Base-by-base conservation (phyloP, 352 stramenopile genomes). In the Globisporangium spinosum region DNA sequence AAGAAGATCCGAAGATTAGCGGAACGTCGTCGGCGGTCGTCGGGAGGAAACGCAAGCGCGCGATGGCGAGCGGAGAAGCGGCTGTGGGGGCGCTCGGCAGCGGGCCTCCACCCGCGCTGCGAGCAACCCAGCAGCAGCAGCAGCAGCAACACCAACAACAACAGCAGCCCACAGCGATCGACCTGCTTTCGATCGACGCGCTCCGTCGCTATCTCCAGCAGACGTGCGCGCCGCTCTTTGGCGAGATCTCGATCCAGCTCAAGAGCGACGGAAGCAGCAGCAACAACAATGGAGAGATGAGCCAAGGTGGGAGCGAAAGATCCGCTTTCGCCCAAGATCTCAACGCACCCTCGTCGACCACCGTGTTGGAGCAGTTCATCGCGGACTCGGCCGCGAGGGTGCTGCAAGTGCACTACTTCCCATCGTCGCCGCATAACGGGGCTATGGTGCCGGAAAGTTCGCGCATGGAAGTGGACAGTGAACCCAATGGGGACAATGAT, bases 361-460 rank as follows among this genome's bases (percentile, higher is more conserved):
- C 74, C 20, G 74, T 73, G 67, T 69, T 95, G 22, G 80, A 91
- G 58, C 83, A 95, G 68, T 95, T 95, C 64, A 75, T 87, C 25
- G 65, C 73, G 4, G 87, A 95, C 53, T 74, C 82, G 43, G 73
- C 71, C 9, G 80, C 75, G 58, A 81, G 85, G 25, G 80, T 95
- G 53, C 72, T 95, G 55, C 87, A 95, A 56, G 83, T 95, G 43
- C 86, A 91, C 65, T 89, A 83, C 66, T 85, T 84, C 47, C 69
- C 74, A 5, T 22, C 64, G 20, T 47, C 53, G 40, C n/a, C 10
- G 38, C 23, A 25, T 22, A 38, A 49, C 22, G 43, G 47, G 1
- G 54, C 49, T 20, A 20, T 20, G 13, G 51, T 53, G 32, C 38
- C 38, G 22, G 64, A 64, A 34, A 64, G 55, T 13, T 58, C 43